phyloP scores from a whole-genome alignment of 2,329 filamentous ascomycete genomes.

The Xylariaceae sp. region DNA sequence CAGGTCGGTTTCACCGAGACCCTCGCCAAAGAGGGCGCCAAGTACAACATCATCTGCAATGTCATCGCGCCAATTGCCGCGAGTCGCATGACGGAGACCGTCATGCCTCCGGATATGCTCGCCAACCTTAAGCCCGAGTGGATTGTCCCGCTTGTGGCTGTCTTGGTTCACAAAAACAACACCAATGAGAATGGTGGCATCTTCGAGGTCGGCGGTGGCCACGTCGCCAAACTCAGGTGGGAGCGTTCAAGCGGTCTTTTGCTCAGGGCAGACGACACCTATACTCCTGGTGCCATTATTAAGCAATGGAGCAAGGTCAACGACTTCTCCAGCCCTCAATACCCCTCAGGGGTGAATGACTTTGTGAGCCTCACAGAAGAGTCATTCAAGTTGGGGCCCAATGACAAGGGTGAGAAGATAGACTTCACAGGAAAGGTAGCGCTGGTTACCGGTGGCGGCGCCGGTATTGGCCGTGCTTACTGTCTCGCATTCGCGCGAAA shows the following conservation, averaged over 20 bases:
- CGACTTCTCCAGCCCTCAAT: slow-evolving; percentile 79
- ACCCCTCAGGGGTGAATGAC: slow-evolving; percentile 82
- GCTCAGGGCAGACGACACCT: slow-evolving; percentile 80
- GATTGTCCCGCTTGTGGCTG: slow-evolving; percentile 89
- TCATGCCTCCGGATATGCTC: slow-evolving; percentile 92
- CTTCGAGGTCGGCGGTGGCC: slow-evolving; percentile 90
- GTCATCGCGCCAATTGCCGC: slow-evolving; percentile 94
- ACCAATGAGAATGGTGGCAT: slow-evolving; percentile 79
- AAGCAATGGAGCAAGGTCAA: slow-evolving; percentile 85
- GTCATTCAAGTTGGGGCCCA: slow-evolving; percentile 71
- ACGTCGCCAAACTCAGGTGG: slow-evolving; percentile 91
- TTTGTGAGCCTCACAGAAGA: slow-evolving; percentile 83
- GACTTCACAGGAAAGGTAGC: slow-evolving; percentile 83
- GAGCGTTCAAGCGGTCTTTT: slow-evolving; percentile 86
- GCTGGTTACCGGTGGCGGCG: slow-evolving; percentile 82
- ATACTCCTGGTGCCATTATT: slow-evolving; percentile 83
- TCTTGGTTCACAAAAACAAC: slow-evolving; percentile 82
- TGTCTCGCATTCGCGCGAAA: slow-evolving; percentile 81
- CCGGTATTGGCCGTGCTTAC: slow-evolving; percentile 88
- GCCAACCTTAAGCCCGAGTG: slow-evolving; percentile 85
- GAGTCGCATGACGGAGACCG: slow-evolving; percentile 89
- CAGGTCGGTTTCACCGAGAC: slow-evolving; percentile 98
- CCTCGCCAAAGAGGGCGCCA: slow-evolving; percentile 91
- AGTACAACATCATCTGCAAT: slow-evolving; percentile 97
- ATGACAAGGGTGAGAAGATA: slow-evolving; percentile 66